phyloP scores from a whole-genome alignment of 768 basidiomycete species.

The Calvatia gigantea region DNA sequence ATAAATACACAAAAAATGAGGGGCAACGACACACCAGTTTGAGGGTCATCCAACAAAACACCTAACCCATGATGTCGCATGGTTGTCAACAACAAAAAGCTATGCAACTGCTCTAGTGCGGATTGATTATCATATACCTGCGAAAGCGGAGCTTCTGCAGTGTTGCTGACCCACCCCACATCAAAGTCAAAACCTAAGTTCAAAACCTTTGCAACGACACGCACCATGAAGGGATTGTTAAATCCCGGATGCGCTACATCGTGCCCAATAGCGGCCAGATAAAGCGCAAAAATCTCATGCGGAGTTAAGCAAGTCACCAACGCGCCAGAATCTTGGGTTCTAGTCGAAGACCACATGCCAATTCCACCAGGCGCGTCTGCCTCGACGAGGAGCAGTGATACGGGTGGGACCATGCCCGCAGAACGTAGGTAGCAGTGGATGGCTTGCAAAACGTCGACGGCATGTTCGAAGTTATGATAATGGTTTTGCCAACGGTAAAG shows the following conservation, averaged over 20 bases:
- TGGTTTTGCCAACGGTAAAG: slow-evolving; percentile 90
- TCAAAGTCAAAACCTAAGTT: neutral
- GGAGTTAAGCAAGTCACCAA: slow-evolving; percentile 47
- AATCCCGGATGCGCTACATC: slow-evolving; percentile 97
- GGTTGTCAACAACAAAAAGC: slow-evolving; percentile 70
- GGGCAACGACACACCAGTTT: slow-evolving; percentile 2
- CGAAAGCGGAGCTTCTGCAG: slow-evolving; percentile 84
- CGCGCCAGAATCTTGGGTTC: slow-evolving; percentile 32
- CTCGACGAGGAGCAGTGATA: slow-evolving; percentile 50
- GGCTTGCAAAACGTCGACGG: slow-evolving; percentile 93
- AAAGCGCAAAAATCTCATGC: slow-evolving; percentile 79
- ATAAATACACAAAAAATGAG: neutral
- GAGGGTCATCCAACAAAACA: slow-evolving; percentile 57
- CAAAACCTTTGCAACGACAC: slow-evolving; percentile 22
- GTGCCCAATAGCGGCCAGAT: slow-evolving; percentile 93
- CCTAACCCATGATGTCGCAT: slow-evolving; percentile 80
- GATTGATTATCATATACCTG: slow-evolving; percentile 87
- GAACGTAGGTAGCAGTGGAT: slow-evolving; percentile 79
- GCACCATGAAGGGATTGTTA: slow-evolving; percentile 90
- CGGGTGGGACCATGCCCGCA: slow-evolving; percentile 78
- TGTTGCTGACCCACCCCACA: slow-evolving; percentile 66
- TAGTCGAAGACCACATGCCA: slow-evolving; percentile 36
- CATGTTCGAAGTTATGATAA: slow-evolving; percentile 98
- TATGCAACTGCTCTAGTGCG: slow-evolving; percentile 91
- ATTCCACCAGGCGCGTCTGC: slow-evolving; percentile 29